phyloP scores from a whole-genome alignment of 225 moss, liverwort and hornwort genomes.

The Physcomitrium patens region DNA sequence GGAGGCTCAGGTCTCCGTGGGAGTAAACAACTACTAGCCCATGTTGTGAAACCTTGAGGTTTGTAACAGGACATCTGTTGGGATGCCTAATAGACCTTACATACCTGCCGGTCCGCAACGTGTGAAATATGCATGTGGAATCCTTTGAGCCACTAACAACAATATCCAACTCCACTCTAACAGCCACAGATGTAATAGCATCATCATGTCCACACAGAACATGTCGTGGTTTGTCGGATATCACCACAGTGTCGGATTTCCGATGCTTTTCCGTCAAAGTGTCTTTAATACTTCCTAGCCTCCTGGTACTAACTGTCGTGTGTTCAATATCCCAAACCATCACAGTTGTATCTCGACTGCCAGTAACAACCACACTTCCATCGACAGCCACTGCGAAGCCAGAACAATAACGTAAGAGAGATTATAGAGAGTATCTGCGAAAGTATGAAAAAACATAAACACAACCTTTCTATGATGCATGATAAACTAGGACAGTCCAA shows the following conservation, averaged over 20 bases:
- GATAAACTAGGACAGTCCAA: too few species aligned
- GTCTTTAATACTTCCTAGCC: slow-evolving; percentile 54
- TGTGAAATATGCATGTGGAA: slow-evolving; percentile 77
- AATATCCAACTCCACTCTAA: slow-evolving; percentile 73
- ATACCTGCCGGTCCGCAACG: slow-evolving; percentile 66
- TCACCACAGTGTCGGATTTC: slow-evolving; percentile 64
- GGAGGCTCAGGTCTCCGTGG: slow-evolving; percentile 69
- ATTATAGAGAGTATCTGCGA: too few species aligned
- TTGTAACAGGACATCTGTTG: slow-evolving; percentile 54
- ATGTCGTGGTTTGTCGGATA: slow-evolving; percentile 85
- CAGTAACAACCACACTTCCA: slow-evolving; percentile 80
- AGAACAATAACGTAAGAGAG: slow-evolving; percentile 21
- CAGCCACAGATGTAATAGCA: slow-evolving; percentile 74
- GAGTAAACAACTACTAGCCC: slow-evolving; percentile 72
- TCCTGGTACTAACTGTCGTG: slow-evolving; percentile 49
- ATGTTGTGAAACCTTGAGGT: slow-evolving; percentile 76
- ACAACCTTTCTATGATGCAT: too few species aligned
- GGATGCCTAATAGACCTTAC: slow-evolving; percentile 76
- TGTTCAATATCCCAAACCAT: slow-evolving; percentile 88
- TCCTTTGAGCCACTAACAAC: slow-evolving; percentile 85
- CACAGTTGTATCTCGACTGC: slow-evolving; percentile 83
- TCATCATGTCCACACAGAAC: slow-evolving; percentile 86
- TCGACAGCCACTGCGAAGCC: slow-evolving; percentile 71
- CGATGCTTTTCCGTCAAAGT: slow-evolving; percentile 61
- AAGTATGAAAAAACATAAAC: too few species aligned